Percentiles rank a stretch among this genome's conserved stretches.
phyloP scores from a whole-genome alignment of 2,329 filamentous ascomycete species.

The Beauveria bassiana region DNA sequence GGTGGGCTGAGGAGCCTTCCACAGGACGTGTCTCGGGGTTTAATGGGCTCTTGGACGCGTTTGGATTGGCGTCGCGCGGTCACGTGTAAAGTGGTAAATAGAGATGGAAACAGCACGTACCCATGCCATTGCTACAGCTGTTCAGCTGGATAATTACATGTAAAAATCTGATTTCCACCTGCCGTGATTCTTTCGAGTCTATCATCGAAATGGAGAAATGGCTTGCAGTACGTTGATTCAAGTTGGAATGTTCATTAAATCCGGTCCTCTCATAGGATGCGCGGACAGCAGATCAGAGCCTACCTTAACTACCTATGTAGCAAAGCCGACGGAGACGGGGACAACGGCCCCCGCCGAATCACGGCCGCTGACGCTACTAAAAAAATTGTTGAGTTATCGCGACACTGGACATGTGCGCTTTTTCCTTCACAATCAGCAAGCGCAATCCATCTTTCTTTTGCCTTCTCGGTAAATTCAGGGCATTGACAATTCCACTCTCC shows the following conservation, averaged over 20 bases:
- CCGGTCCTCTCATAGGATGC: neutral
- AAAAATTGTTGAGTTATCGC: slow-evolving; percentile 14
- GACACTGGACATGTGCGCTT: neutral
- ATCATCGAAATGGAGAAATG: too few species aligned
- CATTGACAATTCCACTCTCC: neutral
- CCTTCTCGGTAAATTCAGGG: neutral
- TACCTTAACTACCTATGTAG: neutral
- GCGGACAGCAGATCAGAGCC: neutral
- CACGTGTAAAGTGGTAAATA: slow-evolving; percentile 21
- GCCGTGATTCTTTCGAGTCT: too few species aligned
- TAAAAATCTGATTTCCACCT: too few species aligned
- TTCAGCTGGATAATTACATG: too few species aligned
- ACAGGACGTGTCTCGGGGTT: neutral
- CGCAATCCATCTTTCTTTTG: neutral
- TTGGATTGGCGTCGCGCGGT: slow-evolving; percentile 19
- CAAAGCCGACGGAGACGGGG: slow-evolving; percentile 7
- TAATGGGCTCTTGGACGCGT: slow-evolving; percentile 7
- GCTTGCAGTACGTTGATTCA: too few species aligned
- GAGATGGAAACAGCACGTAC: neutral
- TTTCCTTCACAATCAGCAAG: neutral
- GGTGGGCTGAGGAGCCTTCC: neutral
- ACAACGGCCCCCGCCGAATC: slow-evolving; percentile 16
- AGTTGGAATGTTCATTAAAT: too few species aligned
- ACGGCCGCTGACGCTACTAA: slow-evolving; percentile 10
- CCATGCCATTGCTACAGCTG: neutral